These are phyloP conservation scores for Sarcomyxa edulis DNA, from an alignment of 768 basidiomycete species.

Conservation along the genomic window DNA sequence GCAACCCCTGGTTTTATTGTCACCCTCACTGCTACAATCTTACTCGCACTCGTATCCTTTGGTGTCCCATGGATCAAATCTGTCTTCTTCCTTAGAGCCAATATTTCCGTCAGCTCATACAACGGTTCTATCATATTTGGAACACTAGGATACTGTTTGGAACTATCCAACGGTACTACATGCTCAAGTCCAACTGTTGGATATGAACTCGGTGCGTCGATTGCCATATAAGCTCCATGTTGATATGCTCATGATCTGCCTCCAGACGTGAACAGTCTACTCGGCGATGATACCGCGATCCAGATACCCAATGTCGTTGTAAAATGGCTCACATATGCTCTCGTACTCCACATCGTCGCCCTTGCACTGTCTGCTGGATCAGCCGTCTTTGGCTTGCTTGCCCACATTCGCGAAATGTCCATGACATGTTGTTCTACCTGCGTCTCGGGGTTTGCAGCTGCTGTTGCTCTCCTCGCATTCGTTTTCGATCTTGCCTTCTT, in stretches of 20 bases:
- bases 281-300: conserved; percentile 60
- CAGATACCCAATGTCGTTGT: conserved; percentile 79
- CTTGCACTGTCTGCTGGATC: conserved; percentile 67
- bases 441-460: conserved; percentile 76
- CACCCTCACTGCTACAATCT: conserved; percentile 69
- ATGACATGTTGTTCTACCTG: conserved; percentile 81
- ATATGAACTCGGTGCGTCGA: conserved; percentile 76
- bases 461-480: conserved; percentile 79
- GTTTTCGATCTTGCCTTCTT: conserved; percentile 91
- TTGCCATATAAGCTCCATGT: conserved; percentile 5
- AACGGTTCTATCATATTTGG: conserved; percentile 77
- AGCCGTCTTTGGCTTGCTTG: conserved; percentile 78
- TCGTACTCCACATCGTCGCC: conserved; percentile 89
- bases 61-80: conserved; percentile 88
- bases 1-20: conserved; percentile 89
- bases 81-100: conserved; percentile 83
- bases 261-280: conserved; percentile 75
- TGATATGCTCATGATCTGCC: conserved; percentile 4
- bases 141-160: conserved; percentile 82
- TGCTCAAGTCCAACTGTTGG: conserved; percentile 84
- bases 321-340: conserved; percentile 93
- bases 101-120: conserved; percentile 37
- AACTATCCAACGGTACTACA: conserved; percentile 46
- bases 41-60: conserved; percentile 86
- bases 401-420: conserved; percentile 82